Percentiles rank a stretch among this genome's conserved stretches.
Conservation (phyloP, 352 stramenopile genomes). For the Thalassiosira hispida region DNA sequence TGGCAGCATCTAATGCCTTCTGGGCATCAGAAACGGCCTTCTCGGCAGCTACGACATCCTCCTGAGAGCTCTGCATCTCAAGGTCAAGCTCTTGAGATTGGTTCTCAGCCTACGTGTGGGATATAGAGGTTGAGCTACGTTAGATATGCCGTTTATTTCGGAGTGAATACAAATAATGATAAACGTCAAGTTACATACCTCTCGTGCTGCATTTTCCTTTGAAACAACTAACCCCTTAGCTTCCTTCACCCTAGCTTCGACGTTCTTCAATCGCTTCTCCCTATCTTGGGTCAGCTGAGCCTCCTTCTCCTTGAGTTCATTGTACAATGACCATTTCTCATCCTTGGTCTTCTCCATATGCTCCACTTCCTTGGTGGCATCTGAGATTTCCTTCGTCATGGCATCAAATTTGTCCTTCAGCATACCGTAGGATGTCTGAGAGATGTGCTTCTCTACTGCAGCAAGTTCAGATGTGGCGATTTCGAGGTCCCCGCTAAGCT, state of each 20-base stretch:
- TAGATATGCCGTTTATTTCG: background rate
- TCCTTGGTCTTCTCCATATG: constrained; percentile 80
- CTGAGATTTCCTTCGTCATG: constrained; percentile 74
- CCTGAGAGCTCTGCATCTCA: constrained; percentile 78
- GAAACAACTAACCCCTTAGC: constrained; percentile 72
- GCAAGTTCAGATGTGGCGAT: constrained; percentile 76
- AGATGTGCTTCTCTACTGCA: constrained; percentile 82
- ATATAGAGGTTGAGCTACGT: background rate
- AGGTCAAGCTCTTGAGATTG: constrained; percentile 76
- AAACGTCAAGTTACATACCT: constrained; percentile 52
- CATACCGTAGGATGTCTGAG: constrained; percentile 82
- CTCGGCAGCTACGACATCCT: constrained; percentile 69
- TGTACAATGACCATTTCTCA: constrained; percentile 81
- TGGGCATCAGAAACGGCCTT: constrained; percentile 67
- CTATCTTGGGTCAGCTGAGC: constrained; percentile 78
- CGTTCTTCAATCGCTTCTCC: constrained; percentile 81
- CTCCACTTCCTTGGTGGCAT: constrained; percentile 68
- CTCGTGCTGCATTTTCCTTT: constrained; percentile 73
- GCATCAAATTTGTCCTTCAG: constrained; percentile 75
- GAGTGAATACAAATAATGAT: background rate
- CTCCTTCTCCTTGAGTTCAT: constrained; percentile 85
- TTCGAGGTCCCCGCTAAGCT: constrained; percentile 87
- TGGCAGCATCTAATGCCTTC: constrained; percentile 77
- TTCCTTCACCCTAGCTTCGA: constrained; percentile 78
- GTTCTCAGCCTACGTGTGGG: constrained; percentile 57